Evolutionary conservation across 495 filamentous ascomycete genomes (phyloP), one percentile per base, ranked within the genome.

Genomic region (Rhypophila decipiens): DNA sequence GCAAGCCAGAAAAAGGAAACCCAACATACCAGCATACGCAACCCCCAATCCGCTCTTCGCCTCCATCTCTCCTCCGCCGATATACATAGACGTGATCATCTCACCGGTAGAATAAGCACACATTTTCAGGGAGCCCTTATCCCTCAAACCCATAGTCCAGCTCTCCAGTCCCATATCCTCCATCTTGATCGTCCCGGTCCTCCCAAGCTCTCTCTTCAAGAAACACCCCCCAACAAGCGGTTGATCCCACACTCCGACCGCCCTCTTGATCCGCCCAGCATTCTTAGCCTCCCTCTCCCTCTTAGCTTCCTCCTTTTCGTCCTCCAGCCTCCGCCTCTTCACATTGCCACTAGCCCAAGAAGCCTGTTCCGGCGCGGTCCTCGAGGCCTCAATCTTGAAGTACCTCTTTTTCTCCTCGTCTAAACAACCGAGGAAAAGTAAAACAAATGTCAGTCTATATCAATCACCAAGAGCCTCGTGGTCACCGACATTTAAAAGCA

Each of bases 331-430:
- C 22, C 68, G 59, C 34, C 59, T 59, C 63, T 69, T 72, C 13
- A 72, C 67, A 27, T 51, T 67, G n/a, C 38, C 23, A 0, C 57
- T 52, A 21, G 68, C 60, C 64, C 69, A 72, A 4, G 58, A 51
- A 2, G 68, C 67, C 13, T 33, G 10, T 0, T 9, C 11, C 0
- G 71, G 65, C 5, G 68, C 64, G 0, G 64, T 68, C n/a, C 36
- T 45, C 46, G 19, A 27, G 27, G 23, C 47, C 53, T 74, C 65
- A 35, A 77, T 60, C 44, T 67, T 70, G 58, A 76, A 79, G 55
- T 77, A 78, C 15, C 69, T 71, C 19, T 55, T 46, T 50, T 68
- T 75, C 13, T 54, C 59, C 3, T 50, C 15, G 43, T 78, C 75
- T 74, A 39, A 9, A 0, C 19, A 7, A 13, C 27, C 27, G 27